Conservation (phyloP, 1,284 basidiomycete species). For the Cryptococcus hybrid region DNA sequence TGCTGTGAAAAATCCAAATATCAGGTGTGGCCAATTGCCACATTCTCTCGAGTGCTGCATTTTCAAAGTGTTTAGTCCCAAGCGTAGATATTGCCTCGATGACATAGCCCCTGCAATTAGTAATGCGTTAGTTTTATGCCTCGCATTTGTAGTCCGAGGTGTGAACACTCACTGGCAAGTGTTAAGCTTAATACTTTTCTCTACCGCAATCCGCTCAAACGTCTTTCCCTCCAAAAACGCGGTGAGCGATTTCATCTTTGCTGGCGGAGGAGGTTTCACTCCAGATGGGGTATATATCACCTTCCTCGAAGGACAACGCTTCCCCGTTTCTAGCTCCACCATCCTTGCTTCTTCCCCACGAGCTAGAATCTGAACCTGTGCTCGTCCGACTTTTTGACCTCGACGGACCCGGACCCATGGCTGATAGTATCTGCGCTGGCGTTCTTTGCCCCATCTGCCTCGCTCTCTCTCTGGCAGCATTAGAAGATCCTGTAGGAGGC, state of each 20-base stretch:
- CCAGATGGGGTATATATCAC: neutral
- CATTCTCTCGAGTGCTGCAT: constrained; percentile 3
- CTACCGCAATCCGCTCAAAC: constrained; percentile 15
- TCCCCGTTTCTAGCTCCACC: too few relatives aligned
- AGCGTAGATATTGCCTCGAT: constrained; percentile 4
- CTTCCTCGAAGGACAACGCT: neutral
- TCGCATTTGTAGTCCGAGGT: neutral
- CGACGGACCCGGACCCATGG: neutral
- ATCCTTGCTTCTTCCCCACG: too few relatives aligned
- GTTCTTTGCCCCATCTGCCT: neutral
- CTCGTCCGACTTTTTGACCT: neutral
- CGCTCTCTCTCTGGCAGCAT: too few relatives aligned
- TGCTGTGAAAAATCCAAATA: constrained; percentile 4
- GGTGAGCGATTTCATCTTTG: constrained; percentile 19
- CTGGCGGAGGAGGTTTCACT: constrained; percentile 11
- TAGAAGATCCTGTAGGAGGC: too few relatives aligned
- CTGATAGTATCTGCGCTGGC: neutral
- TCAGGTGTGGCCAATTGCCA: constrained; percentile 4
- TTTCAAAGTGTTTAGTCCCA: neutral
- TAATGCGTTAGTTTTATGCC: neutral
- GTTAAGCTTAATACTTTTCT: constrained; percentile 16
- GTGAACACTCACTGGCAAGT: constrained; percentile 25
- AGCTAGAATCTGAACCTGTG: neutral
- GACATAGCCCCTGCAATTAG: constrained; percentile 9
- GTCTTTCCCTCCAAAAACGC: constrained; percentile 19